Evolutionary conservation across 2,329 filamentous ascomycete genomes (phyloP), one percentile per base, ranked within the genome.

Genomic region (Fusarium globosum): DNA sequence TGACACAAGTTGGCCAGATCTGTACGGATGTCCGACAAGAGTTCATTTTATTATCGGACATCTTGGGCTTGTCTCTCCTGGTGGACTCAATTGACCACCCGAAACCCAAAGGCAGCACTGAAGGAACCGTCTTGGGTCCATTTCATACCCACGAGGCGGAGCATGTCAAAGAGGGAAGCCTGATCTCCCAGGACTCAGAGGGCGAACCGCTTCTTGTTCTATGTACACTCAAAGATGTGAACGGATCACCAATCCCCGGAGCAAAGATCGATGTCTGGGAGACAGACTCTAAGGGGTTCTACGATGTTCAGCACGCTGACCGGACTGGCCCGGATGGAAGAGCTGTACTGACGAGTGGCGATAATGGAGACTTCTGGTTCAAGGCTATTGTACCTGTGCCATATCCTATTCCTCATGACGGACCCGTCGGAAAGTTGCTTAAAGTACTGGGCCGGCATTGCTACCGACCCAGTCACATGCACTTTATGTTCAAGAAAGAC

Each of bases 341-440:
- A 8, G 77, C 74, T 30, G 65, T 80, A 7, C 61, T 81, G 52
- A 67, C 63, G 2, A 81, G 78, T n/a, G 79, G 80, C 33, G 70
- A 65, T 9, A 52, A 79, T 4, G 80, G 79, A 1, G 53, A 65
- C 8, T 75, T 97, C 80, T 97, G 92, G 91, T 97, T 97, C 85
- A 91, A 91, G 78, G 94, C 92, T 0, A 94, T 97, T 79, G 91
- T 92, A 68, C 95, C 95, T 0, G 94, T 97, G 65, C 91, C 92
- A 60, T 97, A 97, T 82, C 92, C 93, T 0, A 96, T 97, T 77
- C 94, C 94, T 3, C 87, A 94, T 76, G 94, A 97, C 82, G 94
- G 93, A 14, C 94, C 95, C 0, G 94, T 97, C 2, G 95, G 94
- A 1, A 89, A 90, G 81, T 80, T 96, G 74, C 82, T 96, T 76